Base-by-base conservation (phyloP, 2,329 filamentous ascomycete genomes). In the Sporothrix luriei region DNA sequence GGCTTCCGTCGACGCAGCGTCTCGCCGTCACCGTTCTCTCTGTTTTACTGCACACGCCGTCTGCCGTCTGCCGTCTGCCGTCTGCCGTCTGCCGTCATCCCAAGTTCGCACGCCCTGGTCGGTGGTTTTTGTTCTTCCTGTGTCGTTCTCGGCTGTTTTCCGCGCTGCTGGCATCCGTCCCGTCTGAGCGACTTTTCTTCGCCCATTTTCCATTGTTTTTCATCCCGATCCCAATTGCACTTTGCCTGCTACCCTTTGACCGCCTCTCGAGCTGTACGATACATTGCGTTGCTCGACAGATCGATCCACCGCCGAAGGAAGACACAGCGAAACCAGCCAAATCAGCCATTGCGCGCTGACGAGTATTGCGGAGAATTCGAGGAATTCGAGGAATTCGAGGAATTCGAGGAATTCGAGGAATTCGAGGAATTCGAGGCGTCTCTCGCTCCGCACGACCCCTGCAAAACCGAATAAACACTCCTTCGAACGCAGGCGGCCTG, bases 391-490 rank as follows among this genome's bases (percentile, higher is more conserved):
- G n/a, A n/a, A n/a, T n/a, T n/a, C n/a, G n/a, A n/a, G n/a, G n/a
- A n/a, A n/a, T n/a, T n/a, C n/a, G n/a, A n/a, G n/a, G n/a, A n/a
- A n/a, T n/a, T n/a, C n/a, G n/a, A n/a, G n/a, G n/a, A n/a, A n/a
- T n/a, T n/a, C n/a, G n/a, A n/a, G n/a, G 4, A 33, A 6, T 24
- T 61, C 33, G 55, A 61, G 55, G 55, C 64, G 26, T 66, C 40
- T 52, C 24, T 54, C 64, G 52, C 64, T 55, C 21, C 57, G 21
- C 57, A 46, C 57, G 40, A 62, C 57, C 57, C 38, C 43, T 64
- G 61, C 61, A 64, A 64, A 54, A 54, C 13, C 51, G 4, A 57
- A 40, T n/a, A 21, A 61, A 19, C 55, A 61, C 38, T 24, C 24
- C 21, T 49, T 13, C 16, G 24, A 49, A n/a, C 10, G 43, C 61